phyloP scores from a whole-genome alignment of 371 early-diverging fungal species.

The Encephalitozoon cuniculi region DNA sequence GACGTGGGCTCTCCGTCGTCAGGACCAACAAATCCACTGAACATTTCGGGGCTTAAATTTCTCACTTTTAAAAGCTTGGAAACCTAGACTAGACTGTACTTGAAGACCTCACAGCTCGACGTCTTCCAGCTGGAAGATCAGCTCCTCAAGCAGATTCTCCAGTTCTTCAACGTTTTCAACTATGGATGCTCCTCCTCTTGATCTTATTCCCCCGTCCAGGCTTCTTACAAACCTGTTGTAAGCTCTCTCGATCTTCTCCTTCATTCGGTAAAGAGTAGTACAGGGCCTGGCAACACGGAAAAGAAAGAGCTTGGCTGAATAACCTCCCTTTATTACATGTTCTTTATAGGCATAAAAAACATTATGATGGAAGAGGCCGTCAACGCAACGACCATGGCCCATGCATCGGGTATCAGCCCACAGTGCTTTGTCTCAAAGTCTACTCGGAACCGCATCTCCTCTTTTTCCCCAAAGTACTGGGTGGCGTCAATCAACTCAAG shows the following conservation, averaged over 20 bases:
- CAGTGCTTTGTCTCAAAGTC: conserved; percentile 1
- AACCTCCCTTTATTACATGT: not conserved
- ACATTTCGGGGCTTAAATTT: conserved; percentile 15
- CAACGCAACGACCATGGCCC: not conserved
- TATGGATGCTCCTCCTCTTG: not conserved
- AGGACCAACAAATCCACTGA: conserved; percentile 20
- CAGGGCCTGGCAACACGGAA: not conserved
- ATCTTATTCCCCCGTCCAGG: not conserved
- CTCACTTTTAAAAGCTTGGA: not conserved
- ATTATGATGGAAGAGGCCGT: not conserved
- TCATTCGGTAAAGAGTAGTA: not conserved
- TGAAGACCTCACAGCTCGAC: not conserved
- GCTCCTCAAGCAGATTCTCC: not conserved
- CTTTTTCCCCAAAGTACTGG: not conserved
- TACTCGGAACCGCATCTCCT: not conserved
- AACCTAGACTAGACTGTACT: not conserved
- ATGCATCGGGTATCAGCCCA: not conserved
- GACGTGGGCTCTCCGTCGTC: conserved; percentile 56
- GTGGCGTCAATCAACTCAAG: not conserved
- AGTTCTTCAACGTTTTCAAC: not conserved
- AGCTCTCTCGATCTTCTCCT: not conserved
- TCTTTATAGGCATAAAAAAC: not conserved
- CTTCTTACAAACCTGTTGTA: not conserved
- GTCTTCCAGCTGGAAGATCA: not conserved
- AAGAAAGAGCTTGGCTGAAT: not conserved